Evolutionary conservation across 1,284 basidiomycete genomes (phyloP).

Genomic region (Abortiporus biennis): DNA sequence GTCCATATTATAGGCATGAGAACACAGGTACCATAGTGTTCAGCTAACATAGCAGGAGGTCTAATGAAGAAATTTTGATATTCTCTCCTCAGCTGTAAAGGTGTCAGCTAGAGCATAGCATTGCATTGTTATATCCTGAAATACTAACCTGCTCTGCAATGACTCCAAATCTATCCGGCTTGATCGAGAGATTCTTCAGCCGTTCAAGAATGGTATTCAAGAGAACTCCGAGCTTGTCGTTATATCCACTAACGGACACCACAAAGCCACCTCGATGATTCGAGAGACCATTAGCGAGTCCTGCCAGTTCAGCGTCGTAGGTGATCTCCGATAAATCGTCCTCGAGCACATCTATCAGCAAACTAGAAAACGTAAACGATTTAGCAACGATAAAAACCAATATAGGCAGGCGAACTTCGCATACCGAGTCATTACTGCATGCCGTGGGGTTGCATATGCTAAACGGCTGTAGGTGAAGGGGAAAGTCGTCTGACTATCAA

Average conservation of each 20-base stretch:
- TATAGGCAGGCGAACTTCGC: neutral
- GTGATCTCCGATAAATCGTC: conserved; percentile 29
- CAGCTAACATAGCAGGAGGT: conserved; percentile 22
- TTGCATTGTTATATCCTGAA: neutral
- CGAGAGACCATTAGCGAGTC: conserved; percentile 46
- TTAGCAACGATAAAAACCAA: conserved; percentile 27
- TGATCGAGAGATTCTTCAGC: conserved; percentile 15
- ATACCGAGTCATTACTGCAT: conserved; percentile 21
- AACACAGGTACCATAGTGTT: conserved; percentile 15
- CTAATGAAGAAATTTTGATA: conserved; percentile 25
- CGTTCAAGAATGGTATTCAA: conserved; percentile 29
- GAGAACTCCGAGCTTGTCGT: conserved; percentile 57
- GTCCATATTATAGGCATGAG: conserved; percentile 21
- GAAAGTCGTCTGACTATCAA: neutral
- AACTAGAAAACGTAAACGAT: conserved; percentile 32
- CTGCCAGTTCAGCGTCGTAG: conserved; percentile 66
- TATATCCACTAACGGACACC: conserved; percentile 52
- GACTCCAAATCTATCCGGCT: conserved; percentile 19
- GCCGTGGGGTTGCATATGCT: conserved; percentile 20
- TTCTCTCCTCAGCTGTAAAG: conserved; percentile 15
- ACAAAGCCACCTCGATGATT: conserved; percentile 37
- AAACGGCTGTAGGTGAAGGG: conserved; percentile 14
- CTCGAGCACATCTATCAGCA: conserved; percentile 25
- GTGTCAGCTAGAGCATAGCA: neutral
- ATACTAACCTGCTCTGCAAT: conserved; percentile 21